Percentiles rank a stretch among this genome's conserved stretches.
phyloP scores from a whole-genome alignment of 139 green algal genomes.

The Asterochloris sp. region DNA sequence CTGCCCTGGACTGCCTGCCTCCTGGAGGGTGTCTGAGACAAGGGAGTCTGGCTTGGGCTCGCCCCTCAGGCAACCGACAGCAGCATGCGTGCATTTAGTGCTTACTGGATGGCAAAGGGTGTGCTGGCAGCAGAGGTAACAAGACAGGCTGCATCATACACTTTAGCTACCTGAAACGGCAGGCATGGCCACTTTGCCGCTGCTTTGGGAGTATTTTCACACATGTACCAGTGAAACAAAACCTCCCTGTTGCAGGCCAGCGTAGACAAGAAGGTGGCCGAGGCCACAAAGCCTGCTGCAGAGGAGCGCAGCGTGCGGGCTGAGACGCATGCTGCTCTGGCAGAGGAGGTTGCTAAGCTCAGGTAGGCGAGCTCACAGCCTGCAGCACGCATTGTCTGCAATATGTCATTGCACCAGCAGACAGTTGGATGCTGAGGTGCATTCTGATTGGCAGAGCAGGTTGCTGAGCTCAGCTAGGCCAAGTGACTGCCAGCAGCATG shows the following conservation, averaged over 20 bases:
- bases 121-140: too few species aligned
- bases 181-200: too few species aligned
- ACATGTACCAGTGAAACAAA: too few species aligned
- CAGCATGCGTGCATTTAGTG: too few species aligned
- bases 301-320: conserved; percentile 8
- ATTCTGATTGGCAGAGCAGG: neutral
- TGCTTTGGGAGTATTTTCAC: too few species aligned
- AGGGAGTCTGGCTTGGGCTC: too few species aligned
- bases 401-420: neutral
- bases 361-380: conserved; percentile 4
- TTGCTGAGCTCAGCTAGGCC: neutral
- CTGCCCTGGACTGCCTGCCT: too few species aligned
- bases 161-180: too few species aligned
- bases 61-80: too few species aligned
- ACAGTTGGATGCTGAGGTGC: neutral
- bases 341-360: conserved; percentile 20
- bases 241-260: neutral
- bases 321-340: conserved; percentile 8
- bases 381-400: neutral
- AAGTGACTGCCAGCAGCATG: neutral
- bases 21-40: too few species aligned
- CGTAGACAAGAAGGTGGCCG: conserved; percentile 22
- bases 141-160: too few species aligned
- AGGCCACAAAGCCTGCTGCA: conserved; percentile 19
- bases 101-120: too few species aligned